phyloP scores from a whole-genome alignment of 345 rosid species.

The Salix caprea region DNA sequence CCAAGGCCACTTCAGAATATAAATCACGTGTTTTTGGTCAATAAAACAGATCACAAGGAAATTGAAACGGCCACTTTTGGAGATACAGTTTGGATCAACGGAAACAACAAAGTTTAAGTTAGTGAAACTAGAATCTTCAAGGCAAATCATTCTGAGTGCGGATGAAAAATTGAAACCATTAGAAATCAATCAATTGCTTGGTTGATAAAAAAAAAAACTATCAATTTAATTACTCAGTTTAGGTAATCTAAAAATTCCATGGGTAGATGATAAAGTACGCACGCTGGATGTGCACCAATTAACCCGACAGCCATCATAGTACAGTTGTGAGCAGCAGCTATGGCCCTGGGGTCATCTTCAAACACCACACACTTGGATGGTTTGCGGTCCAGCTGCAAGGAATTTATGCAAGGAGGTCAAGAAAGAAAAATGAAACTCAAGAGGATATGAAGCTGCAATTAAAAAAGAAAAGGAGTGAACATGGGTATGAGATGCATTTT shows the following conservation, averaged over 20 bases:
- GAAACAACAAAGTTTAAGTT: too few species aligned
- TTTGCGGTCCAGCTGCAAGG: conserved; percentile 80
- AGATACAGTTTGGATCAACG: too few species aligned
- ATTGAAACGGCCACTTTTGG: too few species aligned
- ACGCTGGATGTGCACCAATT: conserved; percentile 92
- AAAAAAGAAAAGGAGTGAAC: background rate
- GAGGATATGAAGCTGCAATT: background rate
- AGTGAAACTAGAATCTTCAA: too few species aligned
- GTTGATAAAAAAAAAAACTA: background rate
- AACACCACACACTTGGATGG: conserved; percentile 93
- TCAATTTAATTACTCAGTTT: background rate
- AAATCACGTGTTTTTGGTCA: too few species aligned
- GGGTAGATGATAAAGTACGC: conserved; percentile 15
- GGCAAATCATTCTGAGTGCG: too few species aligned
- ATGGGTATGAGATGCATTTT: too few species aligned
- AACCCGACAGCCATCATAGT: conserved; percentile 96
- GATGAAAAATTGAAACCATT: too few species aligned
- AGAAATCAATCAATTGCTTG: background rate
- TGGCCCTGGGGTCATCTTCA: conserved; percentile 88
- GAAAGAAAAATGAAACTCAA: background rate
- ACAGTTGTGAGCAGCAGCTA: conserved; percentile 93
- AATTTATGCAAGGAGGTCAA: conserved; percentile 8
- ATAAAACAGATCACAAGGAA: too few species aligned
- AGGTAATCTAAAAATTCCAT: background rate
- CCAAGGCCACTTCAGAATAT: too few species aligned